phyloP scores from a whole-genome alignment of 108 stramenopile species.

The Cyclotella sp. region DNA sequence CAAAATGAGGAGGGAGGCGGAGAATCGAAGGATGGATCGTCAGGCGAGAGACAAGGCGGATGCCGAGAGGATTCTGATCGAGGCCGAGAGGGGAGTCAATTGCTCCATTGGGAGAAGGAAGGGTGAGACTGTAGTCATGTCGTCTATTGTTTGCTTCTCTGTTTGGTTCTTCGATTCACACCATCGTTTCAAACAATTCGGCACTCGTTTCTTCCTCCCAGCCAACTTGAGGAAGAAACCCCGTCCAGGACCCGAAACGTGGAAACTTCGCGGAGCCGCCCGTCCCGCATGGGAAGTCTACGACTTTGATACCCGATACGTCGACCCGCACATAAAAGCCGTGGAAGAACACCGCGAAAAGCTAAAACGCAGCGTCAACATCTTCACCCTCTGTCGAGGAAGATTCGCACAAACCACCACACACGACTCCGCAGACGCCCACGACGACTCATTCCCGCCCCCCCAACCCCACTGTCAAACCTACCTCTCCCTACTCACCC shows the following conservation, averaged over 20 bases:
- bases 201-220: not conserved
- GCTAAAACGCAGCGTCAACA: constrained; percentile 63
- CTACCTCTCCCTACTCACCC: constrained; percentile 77
- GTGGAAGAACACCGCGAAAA: constrained; percentile 73
- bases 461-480: constrained; percentile 74
- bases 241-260: constrained; percentile 80
- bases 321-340: constrained; percentile 81
- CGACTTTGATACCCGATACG: constrained; percentile 89
- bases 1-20: constrained; percentile 35
- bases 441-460: constrained; percentile 27
- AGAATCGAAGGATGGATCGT: constrained; percentile 29
- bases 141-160: not conserved
- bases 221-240: constrained; percentile 55
- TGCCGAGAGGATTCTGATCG: constrained; percentile 16
- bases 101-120: constrained; percentile 13
- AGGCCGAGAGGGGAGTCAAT: constrained; percentile 47
- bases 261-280: constrained; percentile 91
- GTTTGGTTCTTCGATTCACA: not conserved
- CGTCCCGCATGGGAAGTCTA: constrained; percentile 88
- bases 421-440: not conserved
- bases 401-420: constrained; percentile 51
- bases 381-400: constrained; percentile 66
- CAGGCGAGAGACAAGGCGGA: constrained; percentile 30
- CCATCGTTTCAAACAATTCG: not conserved
- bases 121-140: not conserved